These are phyloP conservation scores for Saturnispora sekii DNA, from an alignment of 805 yeast species.

Conservation along the genomic window DNA sequence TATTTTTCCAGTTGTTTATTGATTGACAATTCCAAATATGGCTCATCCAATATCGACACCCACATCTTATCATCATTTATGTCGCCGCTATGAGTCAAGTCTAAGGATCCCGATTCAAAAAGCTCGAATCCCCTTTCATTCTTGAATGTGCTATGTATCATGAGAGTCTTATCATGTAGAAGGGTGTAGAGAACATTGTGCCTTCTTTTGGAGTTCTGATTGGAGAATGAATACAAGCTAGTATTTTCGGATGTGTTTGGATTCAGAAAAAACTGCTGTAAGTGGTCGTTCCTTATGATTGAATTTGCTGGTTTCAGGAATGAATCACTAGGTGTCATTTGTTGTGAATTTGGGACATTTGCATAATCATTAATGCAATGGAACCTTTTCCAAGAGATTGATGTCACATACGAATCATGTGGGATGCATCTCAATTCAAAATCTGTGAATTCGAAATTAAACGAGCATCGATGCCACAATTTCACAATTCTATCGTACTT, in stretches of 20 bases:
- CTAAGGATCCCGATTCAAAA: constrained; percentile 45
- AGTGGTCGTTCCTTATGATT: constrained; percentile 19
- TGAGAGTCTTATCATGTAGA: constrained; percentile 46
- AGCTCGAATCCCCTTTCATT: constrained; percentile 47
- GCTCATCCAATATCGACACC: constrained; percentile 30
- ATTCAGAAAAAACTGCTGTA: constrained; percentile 3
- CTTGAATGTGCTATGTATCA: constrained; percentile 64
- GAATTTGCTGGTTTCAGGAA: constrained; percentile 22
- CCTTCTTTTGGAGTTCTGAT: constrained; percentile 18
- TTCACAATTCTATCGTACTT: constrained; percentile 58
- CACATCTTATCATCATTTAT: constrained; percentile 9
- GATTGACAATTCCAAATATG: constrained; percentile 24
- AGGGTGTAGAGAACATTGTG: constrained; percentile 55
- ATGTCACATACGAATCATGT: constrained; percentile 52
- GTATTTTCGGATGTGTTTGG: constrained; percentile 3
- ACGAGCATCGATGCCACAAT: constrained; percentile 68
- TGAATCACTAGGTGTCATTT: constrained; percentile 11
- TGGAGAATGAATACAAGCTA: constrained; percentile 6
- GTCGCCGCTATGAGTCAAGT: constrained; percentile 20
- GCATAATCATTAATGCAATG: constrained; percentile 8
- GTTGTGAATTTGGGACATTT: not conserved
- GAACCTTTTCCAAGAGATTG: constrained; percentile 45
- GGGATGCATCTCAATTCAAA: constrained; percentile 62
- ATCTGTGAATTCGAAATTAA: constrained; percentile 49
- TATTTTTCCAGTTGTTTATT: constrained; percentile 15